A percentile compares a stretch with the other conserved stretches of the same genome.
phyloP scores from a whole-genome alignment of 2,329 filamentous ascomycete species.

The Monilinia fructicola region DNA sequence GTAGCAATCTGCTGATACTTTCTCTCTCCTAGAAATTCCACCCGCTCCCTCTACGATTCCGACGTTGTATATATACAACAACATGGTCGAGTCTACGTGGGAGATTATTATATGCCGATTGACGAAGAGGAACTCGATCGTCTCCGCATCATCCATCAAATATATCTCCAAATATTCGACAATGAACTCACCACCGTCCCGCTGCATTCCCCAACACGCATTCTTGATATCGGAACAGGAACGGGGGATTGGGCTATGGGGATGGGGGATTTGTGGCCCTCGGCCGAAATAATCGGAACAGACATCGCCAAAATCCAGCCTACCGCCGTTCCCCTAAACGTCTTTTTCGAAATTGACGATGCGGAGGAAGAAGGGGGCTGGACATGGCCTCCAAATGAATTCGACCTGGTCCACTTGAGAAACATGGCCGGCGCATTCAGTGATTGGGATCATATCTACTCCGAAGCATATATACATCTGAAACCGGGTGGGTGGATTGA shows the following conservation, averaged over 20 bases:
- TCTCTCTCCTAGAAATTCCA: constrained; percentile 35
- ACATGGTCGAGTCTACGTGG: constrained; percentile 51
- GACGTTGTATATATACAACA: constrained; percentile 46
- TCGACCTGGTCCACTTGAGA: constrained; percentile 61
- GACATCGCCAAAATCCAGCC: constrained; percentile 61
- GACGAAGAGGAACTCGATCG: constrained; percentile 40
- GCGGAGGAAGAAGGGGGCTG: constrained; percentile 46
- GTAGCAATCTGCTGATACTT: neutral
- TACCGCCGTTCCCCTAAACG: constrained; percentile 58
- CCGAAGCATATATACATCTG: constrained; percentile 47
- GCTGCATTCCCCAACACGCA: constrained; percentile 44
- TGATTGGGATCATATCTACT: constrained; percentile 56
- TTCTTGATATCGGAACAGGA: constrained; percentile 54
- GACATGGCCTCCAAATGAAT: constrained; percentile 53
- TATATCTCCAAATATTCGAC: constrained; percentile 36
- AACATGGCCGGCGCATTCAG: constrained; percentile 57
- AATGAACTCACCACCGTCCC: constrained; percentile 36
- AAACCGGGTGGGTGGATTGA: constrained; percentile 41
- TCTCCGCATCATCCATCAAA: constrained; percentile 35
- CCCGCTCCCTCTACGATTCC: constrained; percentile 37
- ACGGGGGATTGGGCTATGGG: constrained; percentile 64
- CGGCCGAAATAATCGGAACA: constrained; percentile 56
- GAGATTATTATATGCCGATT: constrained; percentile 44
- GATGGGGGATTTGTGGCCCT: constrained; percentile 52
- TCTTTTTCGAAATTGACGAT: constrained; percentile 66